Evolutionary conservation across 257 asterid species (phyloP), one percentile per base, ranked within the genome.

Genomic region (Jasminum sambac): DNA sequence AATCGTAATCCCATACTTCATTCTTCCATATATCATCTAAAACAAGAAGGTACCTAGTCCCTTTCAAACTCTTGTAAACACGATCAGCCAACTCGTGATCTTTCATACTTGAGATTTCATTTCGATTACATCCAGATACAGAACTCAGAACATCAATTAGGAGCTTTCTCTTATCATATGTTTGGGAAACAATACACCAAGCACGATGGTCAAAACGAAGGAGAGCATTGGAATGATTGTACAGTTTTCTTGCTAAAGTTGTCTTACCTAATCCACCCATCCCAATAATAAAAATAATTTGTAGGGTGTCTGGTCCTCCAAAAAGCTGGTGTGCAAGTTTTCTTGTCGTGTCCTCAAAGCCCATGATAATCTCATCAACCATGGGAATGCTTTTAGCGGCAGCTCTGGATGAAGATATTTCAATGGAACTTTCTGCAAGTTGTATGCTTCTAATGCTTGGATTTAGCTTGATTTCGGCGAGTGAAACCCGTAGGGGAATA

Each of bases 161-260:
- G 13, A 81, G 14, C 24, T 50, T 30, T 21, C 70, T 77, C n/a
- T 16, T 63, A 8, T 14, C n/a, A n/a, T 71, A 61, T 42, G 11
- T 59, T 16, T 77, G 77, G 38, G 83, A 72, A 0, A 76, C 79
- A 39, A 42, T 68, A 50, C 70, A 65, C 66, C 75, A 76, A 1
- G 66, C 70, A 24, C 73, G 58, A 4, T 44, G 24, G 69, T 81
- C 59, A 50, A 80, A 77, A 36, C 42, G 72, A 23, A 44, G 17
- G 34, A 12, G 36, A 24, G 71, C 52, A 6, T 23, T 9, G 5
- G 74, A 44, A 23, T 74, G 50, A 58, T 72, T 57, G 43, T 58
- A 81, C 17, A 81, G 21, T 37, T 67, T 68, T 19, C 61, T 30
- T 30, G 36, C 36, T 30, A 30, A 30, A 30, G 36, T 30, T 30